These are phyloP conservation scores for Chytridiales sp. DNA, from an alignment of 371 early-diverging fungal genomes.

Conservation along the genomic window DNA sequence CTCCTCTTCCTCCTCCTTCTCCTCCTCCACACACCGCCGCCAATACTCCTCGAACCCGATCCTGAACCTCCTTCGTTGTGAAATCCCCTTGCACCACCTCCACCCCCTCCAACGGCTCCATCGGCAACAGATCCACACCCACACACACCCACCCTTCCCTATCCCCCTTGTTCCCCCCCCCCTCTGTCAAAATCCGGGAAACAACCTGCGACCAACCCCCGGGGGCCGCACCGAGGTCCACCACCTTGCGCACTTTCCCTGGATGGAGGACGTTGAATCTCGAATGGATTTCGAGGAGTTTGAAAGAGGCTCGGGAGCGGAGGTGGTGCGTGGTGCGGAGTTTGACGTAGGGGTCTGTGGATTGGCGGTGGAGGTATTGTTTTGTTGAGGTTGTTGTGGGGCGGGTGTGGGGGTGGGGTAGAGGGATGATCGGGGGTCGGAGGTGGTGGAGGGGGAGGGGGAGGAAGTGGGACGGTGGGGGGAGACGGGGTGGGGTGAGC, in stretches of 20 bases:
- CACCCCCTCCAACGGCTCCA: conserved; percentile 66
- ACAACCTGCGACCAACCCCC: conserved; percentile 95
- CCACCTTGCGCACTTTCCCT: conserved; percentile 6
- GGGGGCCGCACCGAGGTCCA: conserved; percentile 90
- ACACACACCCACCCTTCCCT: too few relatives aligned
- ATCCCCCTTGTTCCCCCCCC: conserved; percentile 37
- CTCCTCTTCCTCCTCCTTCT: too few relatives aligned
- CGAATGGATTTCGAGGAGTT: conserved; percentile 71
- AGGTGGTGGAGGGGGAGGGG: too few relatives aligned
- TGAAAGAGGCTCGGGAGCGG: conserved; percentile 87
- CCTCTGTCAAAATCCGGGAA: conserved; percentile 2
- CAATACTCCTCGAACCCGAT: conserved; percentile 35
- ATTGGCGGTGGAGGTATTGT: conserved; percentile 66
- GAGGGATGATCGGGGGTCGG: too few relatives aligned
- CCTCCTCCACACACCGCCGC: conserved; percentile 16
- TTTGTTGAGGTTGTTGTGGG: too few relatives aligned
- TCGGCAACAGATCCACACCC: conserved; percentile 74
- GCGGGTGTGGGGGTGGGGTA: too few relatives aligned
- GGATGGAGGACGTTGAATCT: conserved; percentile 33
- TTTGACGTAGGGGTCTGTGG: conserved; percentile 69
- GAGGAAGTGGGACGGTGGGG: too few relatives aligned
- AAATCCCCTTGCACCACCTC: conserved; percentile 70
- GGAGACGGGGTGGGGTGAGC: too few relatives aligned
- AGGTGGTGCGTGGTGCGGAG: conserved; percentile 67
- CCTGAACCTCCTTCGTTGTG: conserved; percentile 35